These are phyloP conservation scores for Mercurialis annua DNA, from an alignment of 345 rosid species.

Conservation along the genomic window DNA sequence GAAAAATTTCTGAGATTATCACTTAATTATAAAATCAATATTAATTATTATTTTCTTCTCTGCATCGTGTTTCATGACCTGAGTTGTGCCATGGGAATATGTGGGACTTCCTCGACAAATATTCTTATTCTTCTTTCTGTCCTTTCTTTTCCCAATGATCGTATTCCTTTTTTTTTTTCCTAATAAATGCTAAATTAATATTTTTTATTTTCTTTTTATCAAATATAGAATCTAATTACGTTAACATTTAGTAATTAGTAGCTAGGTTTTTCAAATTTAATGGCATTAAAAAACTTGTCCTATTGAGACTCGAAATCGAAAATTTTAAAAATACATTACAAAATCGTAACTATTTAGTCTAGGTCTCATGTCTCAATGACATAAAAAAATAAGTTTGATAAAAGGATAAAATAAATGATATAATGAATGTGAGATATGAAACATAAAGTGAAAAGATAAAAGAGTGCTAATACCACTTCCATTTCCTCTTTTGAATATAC, in stretches of 20 bases:
- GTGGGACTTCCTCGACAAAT: background rate
- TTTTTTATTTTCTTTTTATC: no score
- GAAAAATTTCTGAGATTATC: background rate
- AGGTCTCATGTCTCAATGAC: no score
- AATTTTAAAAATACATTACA: no score
- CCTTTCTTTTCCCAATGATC: background rate
- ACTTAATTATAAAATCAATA: background rate
- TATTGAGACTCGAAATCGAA: no score
- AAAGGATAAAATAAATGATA: background rate
- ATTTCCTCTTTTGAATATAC: constrained; percentile 16
- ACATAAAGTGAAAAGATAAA: background rate
- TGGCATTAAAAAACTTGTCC: no score
- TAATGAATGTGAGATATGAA: background rate
- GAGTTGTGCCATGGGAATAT: background rate
- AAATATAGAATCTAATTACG: no score
- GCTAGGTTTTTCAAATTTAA: no score
- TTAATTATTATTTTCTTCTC: background rate
- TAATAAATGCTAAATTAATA: no score
- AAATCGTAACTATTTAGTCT: no score
- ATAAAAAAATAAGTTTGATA: background rate
- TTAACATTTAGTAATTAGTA: no score
- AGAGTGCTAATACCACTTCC: background rate
- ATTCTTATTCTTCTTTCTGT: background rate
- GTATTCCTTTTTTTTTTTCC: background rate
- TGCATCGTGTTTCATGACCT: constrained; percentile 8